Conservation (phyloP, 176 grass and related monocot species). For the Luzula sylvatica region DNA sequence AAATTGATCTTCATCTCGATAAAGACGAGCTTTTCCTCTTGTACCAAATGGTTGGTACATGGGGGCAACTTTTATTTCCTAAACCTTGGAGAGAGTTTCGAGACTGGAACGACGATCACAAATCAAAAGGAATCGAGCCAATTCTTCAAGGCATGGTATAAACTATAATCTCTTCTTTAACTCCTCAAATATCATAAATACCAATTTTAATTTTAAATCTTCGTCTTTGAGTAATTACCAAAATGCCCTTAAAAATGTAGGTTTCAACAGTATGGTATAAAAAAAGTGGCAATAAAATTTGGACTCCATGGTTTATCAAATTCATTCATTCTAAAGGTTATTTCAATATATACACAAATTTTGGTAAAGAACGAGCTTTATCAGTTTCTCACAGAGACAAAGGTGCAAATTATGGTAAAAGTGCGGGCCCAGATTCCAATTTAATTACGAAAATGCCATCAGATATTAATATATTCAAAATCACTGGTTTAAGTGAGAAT, state of each 20-base stretch:
- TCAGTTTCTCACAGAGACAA: constrained; percentile 86
- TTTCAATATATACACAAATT: constrained; percentile 95
- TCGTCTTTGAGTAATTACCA: constrained; percentile 1
- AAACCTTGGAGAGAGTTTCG: constrained; percentile 98
- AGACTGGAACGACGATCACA: constrained; percentile 83
- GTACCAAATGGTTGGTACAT: constrained; percentile 98
- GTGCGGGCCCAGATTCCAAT: constrained; percentile 78
- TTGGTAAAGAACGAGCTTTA: constrained; percentile 70
- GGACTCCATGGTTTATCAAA: constrained; percentile 99
- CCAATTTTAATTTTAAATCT: background rate
- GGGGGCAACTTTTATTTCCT: constrained; percentile 98
- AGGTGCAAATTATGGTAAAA: constrained; percentile 86
- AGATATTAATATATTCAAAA: constrained; percentile 54
- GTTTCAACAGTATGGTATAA: constrained; percentile 96
- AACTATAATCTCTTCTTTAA: no score
- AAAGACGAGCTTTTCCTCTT: constrained; percentile 66
- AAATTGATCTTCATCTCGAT: constrained; percentile 54
- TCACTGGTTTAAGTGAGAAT: constrained; percentile 45
- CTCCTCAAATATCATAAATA: no score
- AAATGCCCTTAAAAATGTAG: constrained; percentile 28
- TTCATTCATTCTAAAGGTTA: constrained; percentile 80
- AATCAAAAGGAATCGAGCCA: constrained; percentile 73
- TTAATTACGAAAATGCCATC: constrained; percentile 55
- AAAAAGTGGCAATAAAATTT: constrained; percentile 94
- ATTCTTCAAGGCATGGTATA: constrained; percentile 97